These are phyloP conservation scores for Colletotrichum tamarilloi DNA, from an alignment of 2,329 filamentous ascomycete species.

Conservation along the genomic window DNA sequence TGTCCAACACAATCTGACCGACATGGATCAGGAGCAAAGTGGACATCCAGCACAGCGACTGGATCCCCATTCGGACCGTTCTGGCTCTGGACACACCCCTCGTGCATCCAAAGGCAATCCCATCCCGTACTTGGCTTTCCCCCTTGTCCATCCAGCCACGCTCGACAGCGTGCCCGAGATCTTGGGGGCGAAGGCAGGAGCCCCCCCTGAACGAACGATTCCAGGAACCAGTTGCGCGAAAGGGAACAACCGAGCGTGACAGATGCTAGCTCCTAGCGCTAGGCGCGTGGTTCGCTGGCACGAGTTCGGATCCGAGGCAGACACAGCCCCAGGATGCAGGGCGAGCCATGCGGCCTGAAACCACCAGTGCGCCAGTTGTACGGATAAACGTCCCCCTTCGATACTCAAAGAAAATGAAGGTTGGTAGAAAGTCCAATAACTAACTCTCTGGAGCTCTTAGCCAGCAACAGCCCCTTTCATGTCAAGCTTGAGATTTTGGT, in stretches of 20 bases:
- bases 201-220: slow-evolving; percentile 30
- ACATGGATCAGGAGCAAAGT: slow-evolving; percentile 31
- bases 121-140: slow-evolving; percentile 4
- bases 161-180: slow-evolving; percentile 31
- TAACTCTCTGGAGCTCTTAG: not conserved
- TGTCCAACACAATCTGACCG: slow-evolving; percentile 18
- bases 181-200: slow-evolving; percentile 34
- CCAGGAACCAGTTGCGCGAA: slow-evolving; percentile 29
- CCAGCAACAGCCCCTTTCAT: slow-evolving; percentile 16
- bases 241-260: slow-evolving; percentile 31
- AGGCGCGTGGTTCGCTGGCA: slow-evolving; percentile 21
- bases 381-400: slow-evolving; percentile 15
- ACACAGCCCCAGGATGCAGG: slow-evolving; percentile 26
- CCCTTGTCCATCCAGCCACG: slow-evolving; percentile 21
- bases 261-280: slow-evolving; percentile 28
- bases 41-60: not conserved
- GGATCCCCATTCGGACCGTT: slow-evolving; percentile 30
- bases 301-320: slow-evolving; percentile 35
- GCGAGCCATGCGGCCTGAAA: slow-evolving; percentile 33
- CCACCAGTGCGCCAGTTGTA: slow-evolving; percentile 35
- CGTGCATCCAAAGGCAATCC: not conserved
- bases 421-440: not conserved
- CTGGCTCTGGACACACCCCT: slow-evolving; percentile 12
- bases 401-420: slow-evolving; percentile 1
- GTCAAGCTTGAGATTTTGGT: slow-evolving; percentile 8